These are phyloP conservation scores for Helianthus tuberosus DNA, from an alignment of 129 eudicot genomes.

Conservation along the genomic window DNA sequence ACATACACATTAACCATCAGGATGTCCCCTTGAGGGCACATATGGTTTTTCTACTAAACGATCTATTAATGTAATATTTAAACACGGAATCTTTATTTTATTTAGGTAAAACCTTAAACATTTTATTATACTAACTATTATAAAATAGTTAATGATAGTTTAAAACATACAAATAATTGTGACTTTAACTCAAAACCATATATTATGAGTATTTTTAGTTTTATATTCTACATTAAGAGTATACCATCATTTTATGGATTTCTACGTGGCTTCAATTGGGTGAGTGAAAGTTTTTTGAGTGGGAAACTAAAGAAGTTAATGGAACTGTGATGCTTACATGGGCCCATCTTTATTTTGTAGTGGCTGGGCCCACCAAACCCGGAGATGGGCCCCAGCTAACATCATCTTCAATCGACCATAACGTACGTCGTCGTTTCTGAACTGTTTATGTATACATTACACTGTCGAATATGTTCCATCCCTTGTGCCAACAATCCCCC, in stretches of 20 bases:
- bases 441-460: conserved; percentile 17
- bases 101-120: too few relatives aligned
- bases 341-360: conserved; percentile 35
- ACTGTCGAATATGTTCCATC: conserved; percentile 35
- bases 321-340: conserved; percentile 37
- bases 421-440: conserved; percentile 27
- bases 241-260: conserved; percentile 28
- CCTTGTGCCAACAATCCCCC: conserved; percentile 34
- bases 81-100: background rate
- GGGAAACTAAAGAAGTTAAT: conserved; percentile 23
- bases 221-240: conserved; percentile 1
- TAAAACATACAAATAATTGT: too few relatives aligned
- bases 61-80: background rate
- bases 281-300: conserved; percentile 28
- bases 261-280: conserved; percentile 50
- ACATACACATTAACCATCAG: too few relatives aligned
- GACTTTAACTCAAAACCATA: background rate
- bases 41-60: background rate
- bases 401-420: background rate
- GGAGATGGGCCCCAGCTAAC: conserved; percentile 24
- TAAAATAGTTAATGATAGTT: too few relatives aligned
- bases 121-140: too few relatives aligned
- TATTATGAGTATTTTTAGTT: background rate
- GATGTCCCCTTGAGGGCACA: background rate
- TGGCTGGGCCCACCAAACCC: conserved; percentile 29